Evolutionary conservation across 2,329 filamentous ascomycete genomes (phyloP), one percentile per base, ranked within the genome.

Genomic region (Plenodomus biglobosus): DNA sequence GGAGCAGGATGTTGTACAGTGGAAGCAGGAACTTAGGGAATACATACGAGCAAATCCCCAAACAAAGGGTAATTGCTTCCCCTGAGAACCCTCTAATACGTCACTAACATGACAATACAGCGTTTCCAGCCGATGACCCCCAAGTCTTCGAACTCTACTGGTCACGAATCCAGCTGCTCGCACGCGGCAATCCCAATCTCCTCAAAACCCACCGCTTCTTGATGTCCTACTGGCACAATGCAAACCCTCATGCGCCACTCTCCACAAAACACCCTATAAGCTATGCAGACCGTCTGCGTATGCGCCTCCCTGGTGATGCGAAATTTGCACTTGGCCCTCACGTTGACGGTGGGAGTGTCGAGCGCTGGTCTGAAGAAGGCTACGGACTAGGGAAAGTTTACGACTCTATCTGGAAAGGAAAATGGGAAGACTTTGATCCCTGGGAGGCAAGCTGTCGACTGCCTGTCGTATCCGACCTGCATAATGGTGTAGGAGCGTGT

Each of bases 351-450:
- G 77, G 77, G 4, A 74, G 71, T 27, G 75, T 76, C 16, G 77
- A 80, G 60, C 73, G 77, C 13, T 80, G 77, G 77, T 75, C 78
- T 58, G 79, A 81, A 24, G 78, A 83, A 50, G 86, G 86, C 4
- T 89, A 88, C 65, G 73, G 77, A 22, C 62, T 71, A 59, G 71
- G 85, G 11, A 75, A 78, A 2, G 87, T 92, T 2, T 96, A 95
- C 70, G 81, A 87, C 50, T 73, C 79, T 17, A 80, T 96, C 8
- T 86, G 90, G 46, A 72, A 81, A 17, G 92, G 92, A 0, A 71
- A 78, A 1, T 96, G 91, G 90, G 89, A 95, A 55, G 70, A 79
- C 2, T 92, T 90, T 64, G 88, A 96, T 62, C 83, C 90, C 0
- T 96, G 87, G 83, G 90, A 96, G 61, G 85, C 85, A 0, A 84